These are phyloP conservation scores for Claviceps humidiphila DNA, from an alignment of 2,329 filamentous ascomycete genomes.

Conservation along the genomic window DNA sequence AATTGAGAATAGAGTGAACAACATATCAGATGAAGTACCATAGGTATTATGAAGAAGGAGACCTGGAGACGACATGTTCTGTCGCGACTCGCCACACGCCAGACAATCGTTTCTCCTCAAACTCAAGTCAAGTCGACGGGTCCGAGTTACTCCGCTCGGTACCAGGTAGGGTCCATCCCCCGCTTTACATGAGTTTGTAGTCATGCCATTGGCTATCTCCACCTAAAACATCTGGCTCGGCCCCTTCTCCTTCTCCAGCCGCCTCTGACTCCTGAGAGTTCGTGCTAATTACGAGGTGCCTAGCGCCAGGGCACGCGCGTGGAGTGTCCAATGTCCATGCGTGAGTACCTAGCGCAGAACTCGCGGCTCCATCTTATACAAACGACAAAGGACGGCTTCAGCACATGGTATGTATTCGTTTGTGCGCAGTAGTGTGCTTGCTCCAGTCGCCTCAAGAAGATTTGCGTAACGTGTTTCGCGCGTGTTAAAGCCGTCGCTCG, in stretches of 20 bases:
- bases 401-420: not conserved
- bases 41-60: too few species aligned
- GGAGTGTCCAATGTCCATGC: not conserved
- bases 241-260: not conserved
- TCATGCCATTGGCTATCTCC: not conserved
- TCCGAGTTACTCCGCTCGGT: too few species aligned
- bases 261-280: not conserved
- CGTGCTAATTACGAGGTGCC: not conserved
- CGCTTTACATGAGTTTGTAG: not conserved
- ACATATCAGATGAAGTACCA: too few species aligned
- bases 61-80: too few species aligned
- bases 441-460: too few species aligned
- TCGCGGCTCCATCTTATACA: conserved; percentile 2
- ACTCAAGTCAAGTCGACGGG: too few species aligned
- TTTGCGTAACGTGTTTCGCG: too few species aligned
- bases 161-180: too few species aligned
- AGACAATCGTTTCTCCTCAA: too few species aligned
- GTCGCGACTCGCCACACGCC: too few species aligned
- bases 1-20: too few species aligned
- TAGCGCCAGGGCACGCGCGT: not conserved
- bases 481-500: too few species aligned
- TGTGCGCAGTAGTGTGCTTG: not conserved
- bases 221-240: not conserved
- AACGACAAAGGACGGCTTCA: not conserved
- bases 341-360: not conserved